Evolutionary conservation across 1,284 basidiomycete genomes (phyloP).

Genomic region (Moniliophthora roreri): DNA sequence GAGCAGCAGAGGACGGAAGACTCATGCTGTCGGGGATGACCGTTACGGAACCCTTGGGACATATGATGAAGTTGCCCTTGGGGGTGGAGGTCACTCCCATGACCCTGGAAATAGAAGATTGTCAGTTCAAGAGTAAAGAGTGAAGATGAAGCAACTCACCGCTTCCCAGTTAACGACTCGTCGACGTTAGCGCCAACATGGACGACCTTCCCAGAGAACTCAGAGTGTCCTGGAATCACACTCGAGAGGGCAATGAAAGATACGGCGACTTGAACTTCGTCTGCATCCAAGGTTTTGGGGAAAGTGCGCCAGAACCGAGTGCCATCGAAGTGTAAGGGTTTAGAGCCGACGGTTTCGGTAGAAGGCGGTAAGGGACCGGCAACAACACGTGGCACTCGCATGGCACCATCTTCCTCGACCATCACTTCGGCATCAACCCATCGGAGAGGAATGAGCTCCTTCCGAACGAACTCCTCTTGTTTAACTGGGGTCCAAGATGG

Average conservation of each 20-base stretch:
- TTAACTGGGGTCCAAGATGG: neutral
- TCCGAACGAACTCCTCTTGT: neutral
- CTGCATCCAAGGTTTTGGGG: slow-evolving; percentile 10
- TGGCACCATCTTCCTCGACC: neutral
- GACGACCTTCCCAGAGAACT: slow-evolving; percentile 3
- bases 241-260: slow-evolving; percentile 12
- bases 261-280: slow-evolving; percentile 18
- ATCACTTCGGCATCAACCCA: slow-evolving; percentile 3
- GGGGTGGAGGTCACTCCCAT: neutral
- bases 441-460: slow-evolving; percentile 1
- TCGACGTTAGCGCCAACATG: neutral
- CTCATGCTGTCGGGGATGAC: neutral
- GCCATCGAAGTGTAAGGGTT: slow-evolving; percentile 10
- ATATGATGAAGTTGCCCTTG: slow-evolving; percentile 2
- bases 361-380: neutral
- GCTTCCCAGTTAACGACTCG: neutral
- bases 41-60: neutral
- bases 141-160: neutral
- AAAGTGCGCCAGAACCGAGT: slow-evolving; percentile 14
- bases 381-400: slow-evolving; percentile 5
- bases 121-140: too few relatives aligned
- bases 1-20: slow-evolving; percentile 1
- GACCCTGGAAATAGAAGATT: neutral
- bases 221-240: slow-evolving; percentile 12
- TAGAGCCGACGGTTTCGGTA: neutral